Evolutionary conservation across 2,329 filamentous ascomycete genomes (phyloP).

Genomic region (Ciborinia camelliae): DNA sequence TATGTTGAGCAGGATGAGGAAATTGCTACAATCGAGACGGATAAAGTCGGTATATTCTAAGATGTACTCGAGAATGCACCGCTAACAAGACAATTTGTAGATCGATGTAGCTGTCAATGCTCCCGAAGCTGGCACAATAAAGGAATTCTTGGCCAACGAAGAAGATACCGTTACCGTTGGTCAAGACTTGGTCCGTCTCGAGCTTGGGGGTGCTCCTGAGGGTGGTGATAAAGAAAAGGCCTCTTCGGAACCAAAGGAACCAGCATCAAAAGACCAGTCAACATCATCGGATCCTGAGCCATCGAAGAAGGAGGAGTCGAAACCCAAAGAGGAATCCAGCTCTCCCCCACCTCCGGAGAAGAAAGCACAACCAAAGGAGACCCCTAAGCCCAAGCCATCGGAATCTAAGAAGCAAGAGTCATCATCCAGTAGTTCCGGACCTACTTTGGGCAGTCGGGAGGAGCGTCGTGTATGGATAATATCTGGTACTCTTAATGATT

Average conservation of each 20-base stretch:
- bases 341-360: constrained; percentile 42
- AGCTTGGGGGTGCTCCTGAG: constrained; percentile 65
- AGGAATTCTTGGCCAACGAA: constrained; percentile 85
- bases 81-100: constrained; percentile 44
- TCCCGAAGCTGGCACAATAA: constrained; percentile 84
- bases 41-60: constrained; percentile 66
- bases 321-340: constrained; percentile 42
- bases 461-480: constrained; percentile 72
- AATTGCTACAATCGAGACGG: constrained; percentile 97
- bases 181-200: constrained; percentile 83
- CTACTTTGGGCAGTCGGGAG: constrained; percentile 67
- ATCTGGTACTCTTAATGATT: not conserved
- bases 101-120: constrained; percentile 98
- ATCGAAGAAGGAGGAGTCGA: constrained; percentile 41
- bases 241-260: constrained; percentile 53
- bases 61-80: not conserved
- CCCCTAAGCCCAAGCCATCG: constrained; percentile 41
- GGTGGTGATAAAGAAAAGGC: constrained; percentile 53
- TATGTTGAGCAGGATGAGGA: constrained; percentile 95
- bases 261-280: constrained; percentile 55
- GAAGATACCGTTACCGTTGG: constrained; percentile 95
- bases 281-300: constrained; percentile 46
- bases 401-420: constrained; percentile 38
- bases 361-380: constrained; percentile 42
- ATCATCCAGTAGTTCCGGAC: constrained; percentile 34